Evolutionary conservation across 768 basidiomycete species (phyloP), one percentile per base, ranked within the genome.

Genomic region (Leucocoprinus sp.): DNA sequence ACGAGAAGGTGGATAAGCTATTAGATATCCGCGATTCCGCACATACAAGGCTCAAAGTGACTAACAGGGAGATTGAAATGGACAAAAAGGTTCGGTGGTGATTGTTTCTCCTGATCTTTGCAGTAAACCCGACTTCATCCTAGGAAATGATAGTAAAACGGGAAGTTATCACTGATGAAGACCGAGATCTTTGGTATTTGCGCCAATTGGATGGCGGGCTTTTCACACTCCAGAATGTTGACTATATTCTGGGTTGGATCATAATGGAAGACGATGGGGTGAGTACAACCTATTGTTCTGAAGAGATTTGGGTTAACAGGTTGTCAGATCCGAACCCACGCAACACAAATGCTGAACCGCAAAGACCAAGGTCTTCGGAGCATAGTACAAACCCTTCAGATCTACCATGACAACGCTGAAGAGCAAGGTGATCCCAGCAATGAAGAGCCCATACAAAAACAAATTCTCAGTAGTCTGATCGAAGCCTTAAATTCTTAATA

Each of bases 211-310:
- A 96, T 47, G 80, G 82, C 2, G 96, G 96, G 0, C 64, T 96
- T 35, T 92, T 87, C 58, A 85, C 84, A 1, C 63, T 98, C 6
- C 95, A 98, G 57, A 91, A 83, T 14, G 76, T 91, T 31, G 95
- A 98, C 61, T 97, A 93, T 55, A 86, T 97, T 49, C 64, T 97
- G 29, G 92, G 87, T 4, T 99, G 96, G 96, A 64, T 97, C 21
- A 75, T 80, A 45, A 93, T 97, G 93, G 96, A 99, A 64, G 95
- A 98, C 55, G 95, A 98, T 55, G 96, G 95, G 28, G 96, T 96
- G 66, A 45, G 87, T 18, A 41, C 14, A 11, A 50, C 40, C 8
- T 12, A 14, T 22, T 9, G 37, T 15, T 5, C 34, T 2, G 15
- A 12, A 14, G 14, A 14, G 14, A 18, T 38, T 5, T 4, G 6